phyloP scores from a whole-genome alignment of 345 rosid genomes.

The Salix koriyanagi region DNA sequence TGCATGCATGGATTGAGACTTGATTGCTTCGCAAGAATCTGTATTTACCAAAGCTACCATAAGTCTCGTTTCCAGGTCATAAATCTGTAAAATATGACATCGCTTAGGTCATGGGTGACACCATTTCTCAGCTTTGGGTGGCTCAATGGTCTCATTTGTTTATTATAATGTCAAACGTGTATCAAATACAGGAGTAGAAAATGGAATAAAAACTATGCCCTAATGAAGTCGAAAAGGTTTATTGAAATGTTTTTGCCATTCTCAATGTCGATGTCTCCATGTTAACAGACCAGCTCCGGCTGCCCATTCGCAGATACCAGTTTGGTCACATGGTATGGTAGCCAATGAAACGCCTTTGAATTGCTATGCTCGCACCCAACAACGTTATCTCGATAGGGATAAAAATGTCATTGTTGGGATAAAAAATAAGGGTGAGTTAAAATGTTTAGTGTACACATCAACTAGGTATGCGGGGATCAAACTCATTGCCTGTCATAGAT shows the following conservation, averaged over 20 bases:
- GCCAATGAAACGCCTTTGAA: not conserved
- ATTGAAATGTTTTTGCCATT: slow-evolving; percentile 1
- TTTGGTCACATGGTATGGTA: not conserved
- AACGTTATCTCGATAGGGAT: not conserved
- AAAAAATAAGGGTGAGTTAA: no score
- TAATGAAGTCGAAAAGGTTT: not conserved
- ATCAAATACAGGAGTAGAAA: not conserved
- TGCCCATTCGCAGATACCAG: not conserved
- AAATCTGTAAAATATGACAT: not conserved
- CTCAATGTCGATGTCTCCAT: not conserved
- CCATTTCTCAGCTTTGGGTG: not conserved
- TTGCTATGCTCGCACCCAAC: no score
- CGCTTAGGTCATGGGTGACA: slow-evolving; percentile 16
- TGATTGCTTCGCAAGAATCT: slow-evolving; percentile 22
- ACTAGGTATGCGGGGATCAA: no score
- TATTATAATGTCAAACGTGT: not conserved
- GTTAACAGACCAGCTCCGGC: not conserved
- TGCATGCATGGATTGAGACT: not conserved
- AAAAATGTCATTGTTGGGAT: not conserved
- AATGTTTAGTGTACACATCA: not conserved
- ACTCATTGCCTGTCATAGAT: no score
- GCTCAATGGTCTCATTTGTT: not conserved
- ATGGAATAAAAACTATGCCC: not conserved
- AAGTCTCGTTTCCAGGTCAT: slow-evolving; percentile 16
- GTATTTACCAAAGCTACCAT: slow-evolving; percentile 16